Evolutionary conservation across 1,139 yeast species (phyloP), one percentile per base, ranked within the genome.

Genomic region (Yamadazyma taylorii): DNA sequence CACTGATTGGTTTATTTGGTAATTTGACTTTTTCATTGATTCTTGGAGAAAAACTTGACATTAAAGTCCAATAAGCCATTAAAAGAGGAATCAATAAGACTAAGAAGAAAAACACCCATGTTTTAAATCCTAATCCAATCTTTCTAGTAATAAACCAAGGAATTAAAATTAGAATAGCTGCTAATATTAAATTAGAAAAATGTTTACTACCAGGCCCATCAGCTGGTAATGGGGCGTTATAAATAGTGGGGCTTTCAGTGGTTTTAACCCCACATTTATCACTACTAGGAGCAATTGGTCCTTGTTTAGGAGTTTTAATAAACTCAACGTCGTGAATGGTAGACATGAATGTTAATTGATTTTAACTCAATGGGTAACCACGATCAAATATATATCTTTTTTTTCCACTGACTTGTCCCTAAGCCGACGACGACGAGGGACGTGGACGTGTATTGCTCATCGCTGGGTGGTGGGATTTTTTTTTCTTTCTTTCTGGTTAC

Each of bases 131-230:
- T 36, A 87, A 81, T 24, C 92, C 89, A 30, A 87, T 48, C 59
- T 80, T 82, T 50, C 79, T 71, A 39, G 81, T 70, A 42, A 85
- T 58, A 55, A 77, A 81, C 49, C 56, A 75, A 11, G 97, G 96
- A 36, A 85, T 62, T 31, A 76, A 73, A n/a, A 72, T 54, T 44
- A 85, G 52, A 32, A 83, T 58, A 1, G 72, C 68, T 19, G 73
- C 41, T 47, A 88, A 58, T n/a, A 77, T 60, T 48, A 57, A 53
- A 63, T 88, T 89, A 61, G 79, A 77, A 64, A 89, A 88, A 51
- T 81, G 78, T 54, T 79, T 80, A 30, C 89, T 73, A 19, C 95
- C 90, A 5, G 96, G 88, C 30, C 96, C 97, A 60, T 88, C 97
- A 6, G 95, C 96, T 26, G 95, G 89, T 47, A 87, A 70, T 17